Base-by-base conservation (phyloP, 768 basidiomycete genomes). In the Lactarius tabidus region DNA sequence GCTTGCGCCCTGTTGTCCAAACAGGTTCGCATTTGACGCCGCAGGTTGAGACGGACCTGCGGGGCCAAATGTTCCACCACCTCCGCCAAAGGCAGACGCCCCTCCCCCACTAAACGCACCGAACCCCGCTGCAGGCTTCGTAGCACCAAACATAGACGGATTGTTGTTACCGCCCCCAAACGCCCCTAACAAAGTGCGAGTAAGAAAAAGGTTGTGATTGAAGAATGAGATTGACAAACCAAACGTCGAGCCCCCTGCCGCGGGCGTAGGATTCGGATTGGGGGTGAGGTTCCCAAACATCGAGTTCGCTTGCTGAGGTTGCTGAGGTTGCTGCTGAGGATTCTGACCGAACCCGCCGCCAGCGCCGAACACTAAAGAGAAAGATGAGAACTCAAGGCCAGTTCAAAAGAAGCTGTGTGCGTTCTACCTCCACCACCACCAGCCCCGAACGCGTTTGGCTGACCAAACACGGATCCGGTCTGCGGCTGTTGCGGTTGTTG, bases 51-150 rank as follows among this genome's bases (percentile, higher is more conserved):
- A 54, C 28, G 57, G 70, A 14, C 72, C 73, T 28, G 79, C 70
- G 7, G 70, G 57, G 29, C 82, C 78, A 70, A 85, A 85, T 18
- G 83, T 70, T 33, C 79, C 76, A 52, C 72, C 68, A 60, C 70
- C 79, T 72, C 74, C 75, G 63, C 85, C 82, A 73, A 88, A 87
- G 6, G 81, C 72, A 43, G 77, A 77, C 35, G 83, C 77, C 60
- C 81, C 78, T 35, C 82, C 84, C 48, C 85, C 85, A 55, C 87
- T 81, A 74, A 91, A 91, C 65, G 87, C 83, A 70, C 91, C 89
- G 75, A 94, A 93, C 15, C 88, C 90, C 14, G 85, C 79, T 5
- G 86, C 73, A 45, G 90, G 89, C 72, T 93, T 92, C 35, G 86
- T 74, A 53, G 78, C 81, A 41, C 87, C 88, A 66, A 92, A 92